Base-by-base conservation (phyloP, 805 yeast genomes). In the Schwanniomyces polymorphus region DNA sequence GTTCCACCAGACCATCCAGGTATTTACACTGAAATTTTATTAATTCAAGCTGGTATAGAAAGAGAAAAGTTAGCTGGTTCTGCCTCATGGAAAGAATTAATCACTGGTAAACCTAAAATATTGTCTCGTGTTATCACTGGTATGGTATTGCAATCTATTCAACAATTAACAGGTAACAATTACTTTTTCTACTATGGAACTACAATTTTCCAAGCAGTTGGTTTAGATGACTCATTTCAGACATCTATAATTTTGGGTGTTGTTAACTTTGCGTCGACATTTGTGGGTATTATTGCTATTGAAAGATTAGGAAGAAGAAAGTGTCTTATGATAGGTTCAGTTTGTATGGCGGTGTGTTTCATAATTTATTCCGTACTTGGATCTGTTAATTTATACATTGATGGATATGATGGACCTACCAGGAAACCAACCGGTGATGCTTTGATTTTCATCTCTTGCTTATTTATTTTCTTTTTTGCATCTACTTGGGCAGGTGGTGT, bases 401-500 rank as follows among this genome's bases (percentile, higher is more conserved):
- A 71, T 47, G 76, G 76, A 27, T 70, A 63, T 53, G 71, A 67
- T 58, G 67, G 66, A 43, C 69, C 78, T 44, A 60, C 65, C 37
- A 46, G 56, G 40, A 74, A 72, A 53, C 75, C 82, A 51, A 79
- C 82, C 45, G 87, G 88, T 61, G 59, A 70, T 51, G 79, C 76
- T 8, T 80, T 85, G 86, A 82, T 85, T 58, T 76, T 76, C 58
- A 71, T 85, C 45, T 76, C 89, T 7, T 82, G 87, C 67, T 59
- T 83, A 44, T 85, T 75, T 68, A 80, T 85, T 48, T 71, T 81
- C 65, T 81, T 76, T 66, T 85, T 85, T 62, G 90, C 90, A 4
- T 74, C 81, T 25, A 81, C 89, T 11, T 82, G 88, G 84, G 90
- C 88, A 34, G 88, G 90, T 49, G 81, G 82, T 52, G 80, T 82